These are phyloP conservation scores for Tuber brumale DNA, from an alignment of 495 filamentous ascomycete species.

Conservation along the genomic window DNA sequence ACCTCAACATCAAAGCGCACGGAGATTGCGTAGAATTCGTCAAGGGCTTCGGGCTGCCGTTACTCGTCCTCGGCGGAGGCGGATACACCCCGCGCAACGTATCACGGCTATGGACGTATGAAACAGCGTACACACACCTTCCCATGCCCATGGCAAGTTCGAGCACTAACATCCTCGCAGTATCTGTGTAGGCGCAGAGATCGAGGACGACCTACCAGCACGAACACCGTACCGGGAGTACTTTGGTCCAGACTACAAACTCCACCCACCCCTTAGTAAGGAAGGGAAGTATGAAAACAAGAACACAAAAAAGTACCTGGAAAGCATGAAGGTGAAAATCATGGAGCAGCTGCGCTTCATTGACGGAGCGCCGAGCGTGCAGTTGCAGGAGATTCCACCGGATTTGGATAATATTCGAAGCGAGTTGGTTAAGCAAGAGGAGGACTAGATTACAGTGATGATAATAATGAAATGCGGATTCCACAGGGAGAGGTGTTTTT, in stretches of 20 bases:
- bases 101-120: conserved; percentile 90
- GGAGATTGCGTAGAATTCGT: conserved; percentile 83
- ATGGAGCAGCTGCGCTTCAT: conserved; percentile 83
- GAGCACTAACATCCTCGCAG: conserved; percentile 41
- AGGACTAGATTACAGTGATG: conserved; percentile 6
- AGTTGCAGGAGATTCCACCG: conserved; percentile 72
- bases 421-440: conserved; percentile 37
- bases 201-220: conserved; percentile 66
- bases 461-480: not conserved
- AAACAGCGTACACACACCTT: conserved; percentile 51
- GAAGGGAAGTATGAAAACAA: conserved; percentile 66
- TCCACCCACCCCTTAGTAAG: conserved; percentile 69
- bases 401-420: conserved; percentile 62
- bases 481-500: not conserved
- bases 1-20: conserved; percentile 89
- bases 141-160: conserved; percentile 14
- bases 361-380: conserved; percentile 74
- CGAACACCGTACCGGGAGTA: conserved; percentile 71
- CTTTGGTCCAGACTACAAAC: conserved; percentile 68
- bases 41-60: conserved; percentile 67
- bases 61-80: conserved; percentile 87
- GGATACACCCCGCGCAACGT: conserved; percentile 98
- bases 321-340: conserved; percentile 64
- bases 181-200: conserved; percentile 72
- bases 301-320: conserved; percentile 69